Evolutionary conservation across 805 yeast species (phyloP).

Genomic region (Candida chauliodis): DNA sequence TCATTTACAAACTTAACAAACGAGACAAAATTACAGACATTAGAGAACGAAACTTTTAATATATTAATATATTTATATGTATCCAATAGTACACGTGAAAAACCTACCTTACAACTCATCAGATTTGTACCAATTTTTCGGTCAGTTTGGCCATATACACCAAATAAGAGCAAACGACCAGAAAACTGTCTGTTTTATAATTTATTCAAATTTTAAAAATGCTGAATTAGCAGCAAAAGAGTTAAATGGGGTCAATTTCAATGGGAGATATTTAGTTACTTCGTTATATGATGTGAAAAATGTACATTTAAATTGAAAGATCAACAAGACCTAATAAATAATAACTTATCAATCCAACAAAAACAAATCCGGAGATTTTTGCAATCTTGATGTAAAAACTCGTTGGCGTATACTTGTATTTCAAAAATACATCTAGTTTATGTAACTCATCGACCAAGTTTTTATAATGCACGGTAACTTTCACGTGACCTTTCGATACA

Average conservation of each 20-base stretch:
- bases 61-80: conserved; percentile 4
- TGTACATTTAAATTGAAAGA: conserved; percentile 22
- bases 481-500: conserved; percentile 71
- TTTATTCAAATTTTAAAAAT: conserved; percentile 45
- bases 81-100: conserved; percentile 50
- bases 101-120: conserved; percentile 54
- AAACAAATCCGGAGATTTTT: conserved; percentile 58
- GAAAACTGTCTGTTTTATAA: conserved; percentile 50
- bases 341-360: conserved; percentile 55
- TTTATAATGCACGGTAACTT: conserved; percentile 54
- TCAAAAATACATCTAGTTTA: conserved; percentile 51
- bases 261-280: conserved; percentile 57
- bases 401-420: conserved; percentile 55
- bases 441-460: conserved; percentile 70
- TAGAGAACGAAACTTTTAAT: conserved; percentile 4
- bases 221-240: conserved; percentile 54
- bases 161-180: conserved; percentile 43
- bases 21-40: conserved; percentile 2
- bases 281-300: conserved; percentile 44
- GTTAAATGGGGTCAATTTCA: conserved; percentile 56
- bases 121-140: conserved; percentile 50
- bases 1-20: not conserved
- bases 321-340: conserved; percentile 40
- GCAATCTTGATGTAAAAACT: conserved; percentile 64
- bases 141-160: conserved; percentile 52